Conservation (phyloP, 2,329 filamentous ascomycete species). For the Taxawa tesnikishii region DNA sequence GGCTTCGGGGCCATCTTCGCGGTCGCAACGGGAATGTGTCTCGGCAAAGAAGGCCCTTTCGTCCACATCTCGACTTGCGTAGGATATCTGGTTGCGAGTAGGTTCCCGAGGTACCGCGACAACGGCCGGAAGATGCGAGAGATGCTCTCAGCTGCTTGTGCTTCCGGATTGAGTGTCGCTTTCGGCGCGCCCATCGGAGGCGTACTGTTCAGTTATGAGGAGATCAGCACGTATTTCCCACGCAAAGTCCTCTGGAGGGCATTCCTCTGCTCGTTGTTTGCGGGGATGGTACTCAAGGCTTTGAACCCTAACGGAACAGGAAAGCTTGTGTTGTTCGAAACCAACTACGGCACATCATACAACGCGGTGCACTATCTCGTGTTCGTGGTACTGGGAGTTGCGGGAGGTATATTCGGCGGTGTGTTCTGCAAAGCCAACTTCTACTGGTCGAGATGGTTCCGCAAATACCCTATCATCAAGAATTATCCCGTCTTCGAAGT, state of each 20-base stretch:
- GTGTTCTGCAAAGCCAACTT: slow-evolving; percentile 48
- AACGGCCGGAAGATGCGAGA: slow-evolving; percentile 48
- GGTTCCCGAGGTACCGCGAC: slow-evolving; percentile 44
- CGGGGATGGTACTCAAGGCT: slow-evolving; percentile 42
- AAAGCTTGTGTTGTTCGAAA: slow-evolving; percentile 49
- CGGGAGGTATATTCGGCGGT: slow-evolving; percentile 47
- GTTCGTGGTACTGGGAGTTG: slow-evolving; percentile 43
- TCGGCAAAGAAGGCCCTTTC: slow-evolving; percentile 51
- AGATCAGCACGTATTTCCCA: slow-evolving; percentile 49
- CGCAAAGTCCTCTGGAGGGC: slow-evolving; percentile 47
- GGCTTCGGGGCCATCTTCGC: slow-evolving; percentile 46
- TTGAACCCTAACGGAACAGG: slow-evolving; percentile 50
- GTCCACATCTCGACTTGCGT: slow-evolving; percentile 50
- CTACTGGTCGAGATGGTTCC: slow-evolving; percentile 43
- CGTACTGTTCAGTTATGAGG: slow-evolving; percentile 48
- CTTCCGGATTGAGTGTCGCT: slow-evolving; percentile 45
- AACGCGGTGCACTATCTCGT: slow-evolving; percentile 42
- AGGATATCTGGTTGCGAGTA: slow-evolving; percentile 38
- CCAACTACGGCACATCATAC: slow-evolving; percentile 46
- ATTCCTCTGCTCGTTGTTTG: slow-evolving; percentile 45
- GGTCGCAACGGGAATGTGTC: slow-evolving; percentile 46
- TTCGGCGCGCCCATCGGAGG: slow-evolving; percentile 52
- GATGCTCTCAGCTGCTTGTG: slow-evolving; percentile 45
- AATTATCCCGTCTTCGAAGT: slow-evolving; percentile 44
- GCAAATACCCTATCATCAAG: slow-evolving; percentile 40